Evolutionary conservation across 2,329 filamentous ascomycete species (phyloP), one percentile per base, ranked within the genome.

Genomic region (Aspergillus sp.): DNA sequence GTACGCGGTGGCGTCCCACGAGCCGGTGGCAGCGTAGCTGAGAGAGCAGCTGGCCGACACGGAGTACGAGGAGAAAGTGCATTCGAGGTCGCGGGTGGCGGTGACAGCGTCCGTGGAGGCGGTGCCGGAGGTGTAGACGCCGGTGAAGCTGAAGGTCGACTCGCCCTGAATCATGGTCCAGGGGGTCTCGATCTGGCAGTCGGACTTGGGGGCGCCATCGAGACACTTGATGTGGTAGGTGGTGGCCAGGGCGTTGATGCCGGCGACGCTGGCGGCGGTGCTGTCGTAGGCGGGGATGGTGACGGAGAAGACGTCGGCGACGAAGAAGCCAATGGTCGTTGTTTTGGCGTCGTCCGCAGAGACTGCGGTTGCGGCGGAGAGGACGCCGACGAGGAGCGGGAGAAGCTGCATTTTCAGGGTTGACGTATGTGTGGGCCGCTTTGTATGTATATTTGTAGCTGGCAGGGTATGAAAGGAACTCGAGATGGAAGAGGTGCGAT

Each of bases 111-210:
- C 55, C 14, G 36, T 54, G 1, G 35, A 50, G 0, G 53, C 49
- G 1, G 45, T 56, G 10, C 10, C 53, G 53, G 56, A 56, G n/a
- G 57, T 63, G 36, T 65, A 65, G 16, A 51, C 45, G 3, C 47
- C 59, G 4, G 51, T 55, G 10, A 60, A 2, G 32, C 60, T 65
- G 17, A 56, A 52, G 3, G 63, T 64, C 8, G 52, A 49, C 1
- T 58, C 46, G 1, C 60, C 62, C n/a, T 65, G 62, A 30, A 65
- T 55, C 30, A 65, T 54, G 0, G 63, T 65, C 55, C 55, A 61
- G 6, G 63, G 54, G 4, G 45, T 33, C 3, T 53, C 43, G 42
- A 54, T 54, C 32, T 65, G 19, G 53, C 63, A 65, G 30, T 57
- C 54, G 1, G 58, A 52, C 17, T 65, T 64, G 20, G 62, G 58